phyloP scores from a whole-genome alignment of 2,329 filamentous ascomycete genomes.

The Colletotrichum theobromicola region DNA sequence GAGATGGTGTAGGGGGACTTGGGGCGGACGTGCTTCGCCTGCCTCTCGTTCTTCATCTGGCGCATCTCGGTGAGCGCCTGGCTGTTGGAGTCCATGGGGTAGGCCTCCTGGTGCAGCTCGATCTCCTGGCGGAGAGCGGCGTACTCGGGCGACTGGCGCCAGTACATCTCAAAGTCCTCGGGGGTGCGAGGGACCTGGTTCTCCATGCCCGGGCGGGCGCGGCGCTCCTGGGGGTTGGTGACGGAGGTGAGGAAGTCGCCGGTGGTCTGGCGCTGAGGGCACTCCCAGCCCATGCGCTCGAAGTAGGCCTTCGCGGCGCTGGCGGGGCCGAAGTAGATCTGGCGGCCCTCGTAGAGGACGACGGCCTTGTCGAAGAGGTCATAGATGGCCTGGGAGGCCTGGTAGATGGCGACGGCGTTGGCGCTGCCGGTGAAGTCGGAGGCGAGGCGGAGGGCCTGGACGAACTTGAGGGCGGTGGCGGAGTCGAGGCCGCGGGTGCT shows the following conservation, averaged over 20 bases:
- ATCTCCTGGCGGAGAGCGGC: constrained; percentile 51
- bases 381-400: constrained; percentile 73
- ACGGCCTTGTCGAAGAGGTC: constrained; percentile 78
- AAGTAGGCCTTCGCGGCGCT: constrained; percentile 68
- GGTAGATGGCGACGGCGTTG: constrained; percentile 73
- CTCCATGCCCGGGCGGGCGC: constrained; percentile 62
- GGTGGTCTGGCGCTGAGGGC: constrained; percentile 69
- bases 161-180: constrained; percentile 67
- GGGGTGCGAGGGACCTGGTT: constrained; percentile 68
- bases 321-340: constrained; percentile 77
- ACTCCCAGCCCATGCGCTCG: constrained; percentile 70
- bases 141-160: constrained; percentile 51
- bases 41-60: constrained; percentile 52
- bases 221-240: constrained; percentile 68
- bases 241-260: constrained; percentile 74
- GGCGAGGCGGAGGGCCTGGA: constrained; percentile 67
- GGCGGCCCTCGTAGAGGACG: constrained; percentile 76
- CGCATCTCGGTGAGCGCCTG: constrained; percentile 45
- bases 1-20: constrained; percentile 64
- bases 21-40: constrained; percentile 57
- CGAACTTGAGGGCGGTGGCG: constrained; percentile 76
- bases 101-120: constrained; percentile 50
- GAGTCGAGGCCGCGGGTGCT: constrained; percentile 75
- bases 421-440: constrained; percentile 69
- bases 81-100: constrained; percentile 44